Evolutionary conservation across 495 filamentous ascomycete species (phyloP), one percentile per base, ranked within the genome.

Genomic region (Podospora comata): DNA sequence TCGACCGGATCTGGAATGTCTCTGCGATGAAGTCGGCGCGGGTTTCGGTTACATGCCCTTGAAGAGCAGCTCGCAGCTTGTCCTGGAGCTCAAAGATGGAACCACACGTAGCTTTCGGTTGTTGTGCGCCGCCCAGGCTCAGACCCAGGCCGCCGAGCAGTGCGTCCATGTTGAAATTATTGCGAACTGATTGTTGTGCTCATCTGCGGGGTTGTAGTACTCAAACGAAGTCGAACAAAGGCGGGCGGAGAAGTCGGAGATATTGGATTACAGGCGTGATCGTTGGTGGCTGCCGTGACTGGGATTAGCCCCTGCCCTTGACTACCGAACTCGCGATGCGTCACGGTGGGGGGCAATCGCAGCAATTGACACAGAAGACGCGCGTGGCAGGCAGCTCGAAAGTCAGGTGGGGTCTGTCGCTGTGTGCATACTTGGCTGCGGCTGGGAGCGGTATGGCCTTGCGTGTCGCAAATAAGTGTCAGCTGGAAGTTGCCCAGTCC

Each of bases 1-100:
- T 75, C 18, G 79, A 67, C 0, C 76, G 77, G 27, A 85, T 69
- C 60, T 80, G 79, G 27, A 81, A 76, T 4, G 76, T 78, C 48
- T 71, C 64, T 6, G 80, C 76, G 28, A 81, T 67, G 64, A 80
- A 80, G 15, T 84, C 77, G 60, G 79, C 82, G 16, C 74, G 76
- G 23, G 76, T 80, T 11, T 78, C 75, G 4, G 77, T 76, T 0
- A 78, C 75, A 60, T 78, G 79, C 27, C 71, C 69, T 15, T 56
- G 67, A 63, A 84, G 72, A 0, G 77, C 34, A 48, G 70, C 65
- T 65, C 78, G 78, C 30, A 85, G 69, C 56, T 74, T 77, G 34
- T 65, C 71, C 65, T 80, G 78, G 19, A 85, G 71, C 15, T 84
- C 79, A 30, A 71, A 72, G 34, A 83, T 62, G 13, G 80, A 83